A percentile compares a stretch with the other conserved stretches of the same genome.
These are phyloP conservation scores for Paulownia fortunei DNA, from an alignment of 257 asterid genomes.

Conservation along the genomic window DNA sequence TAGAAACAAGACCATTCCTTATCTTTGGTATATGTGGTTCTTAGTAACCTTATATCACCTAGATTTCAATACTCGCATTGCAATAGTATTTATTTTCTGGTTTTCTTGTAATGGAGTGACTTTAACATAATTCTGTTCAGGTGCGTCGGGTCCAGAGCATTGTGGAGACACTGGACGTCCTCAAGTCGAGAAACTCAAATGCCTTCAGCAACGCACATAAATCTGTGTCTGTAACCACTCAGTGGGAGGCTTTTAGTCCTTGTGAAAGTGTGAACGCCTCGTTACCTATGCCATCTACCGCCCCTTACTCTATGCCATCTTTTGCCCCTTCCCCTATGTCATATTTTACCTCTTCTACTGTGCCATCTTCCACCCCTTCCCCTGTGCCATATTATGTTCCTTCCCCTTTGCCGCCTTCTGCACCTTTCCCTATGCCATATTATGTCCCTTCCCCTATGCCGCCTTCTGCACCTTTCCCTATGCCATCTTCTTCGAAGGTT, in stretches of 20 bases:
- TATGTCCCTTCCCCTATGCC: constrained; percentile 10
- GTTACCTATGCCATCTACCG: background rate
- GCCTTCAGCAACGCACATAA: constrained; percentile 4
- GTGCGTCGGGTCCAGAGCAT: constrained; percentile 46
- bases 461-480: constrained; percentile 11
- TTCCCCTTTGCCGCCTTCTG: background rate
- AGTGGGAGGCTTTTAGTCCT: constrained; percentile 10
- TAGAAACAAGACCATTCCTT: background rate
- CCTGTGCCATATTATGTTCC: background rate
- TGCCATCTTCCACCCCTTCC: background rate
- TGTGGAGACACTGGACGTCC: constrained; percentile 39
- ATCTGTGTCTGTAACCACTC: constrained; percentile 9
- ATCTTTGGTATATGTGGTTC: background rate
- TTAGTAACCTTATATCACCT: background rate
- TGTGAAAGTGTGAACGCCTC: background rate
- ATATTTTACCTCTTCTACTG: background rate
- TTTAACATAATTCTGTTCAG: constrained; percentile 25
- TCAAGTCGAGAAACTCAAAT: constrained; percentile 39
- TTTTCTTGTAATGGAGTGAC: background rate
- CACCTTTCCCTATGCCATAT: background rate
- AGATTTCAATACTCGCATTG: background rate
- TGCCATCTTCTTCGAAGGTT: constrained; percentile 27
- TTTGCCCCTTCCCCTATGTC: background rate
- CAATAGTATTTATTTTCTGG: background rate
- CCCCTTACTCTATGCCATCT: background rate